These are phyloP conservation scores for Phytophthora pseudosyringae DNA, from an alignment of 352 stramenopile species.

Conservation along the genomic window DNA sequence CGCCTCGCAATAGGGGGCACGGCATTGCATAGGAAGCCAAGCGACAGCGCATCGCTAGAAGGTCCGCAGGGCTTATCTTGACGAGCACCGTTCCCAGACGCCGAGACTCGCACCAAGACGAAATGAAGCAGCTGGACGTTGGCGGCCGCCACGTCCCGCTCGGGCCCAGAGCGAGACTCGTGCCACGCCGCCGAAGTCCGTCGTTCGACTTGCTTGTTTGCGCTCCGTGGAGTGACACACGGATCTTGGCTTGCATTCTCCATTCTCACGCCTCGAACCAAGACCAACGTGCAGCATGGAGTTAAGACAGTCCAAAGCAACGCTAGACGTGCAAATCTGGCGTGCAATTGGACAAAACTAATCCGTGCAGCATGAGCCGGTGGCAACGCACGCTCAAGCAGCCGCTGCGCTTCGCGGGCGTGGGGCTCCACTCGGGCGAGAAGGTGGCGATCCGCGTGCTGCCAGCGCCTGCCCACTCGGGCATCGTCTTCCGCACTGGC, in stretches of 20 bases:
- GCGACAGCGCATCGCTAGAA: conserved; percentile 2
- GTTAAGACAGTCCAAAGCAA: too few species aligned
- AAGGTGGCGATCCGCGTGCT: conserved; percentile 40
- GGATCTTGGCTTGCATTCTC: too few species aligned
- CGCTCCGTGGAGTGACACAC: background rate
- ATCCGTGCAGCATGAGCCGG: conserved; percentile 4
- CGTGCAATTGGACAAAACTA: conserved; percentile 22
- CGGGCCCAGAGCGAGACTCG: too few species aligned
- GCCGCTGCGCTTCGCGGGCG: conserved; percentile 55
- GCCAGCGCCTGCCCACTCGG: conserved; percentile 37
- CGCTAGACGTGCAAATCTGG: too few species aligned
- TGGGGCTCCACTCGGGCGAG: conserved; percentile 66
- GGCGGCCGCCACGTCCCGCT: too few species aligned
- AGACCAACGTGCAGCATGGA: too few species aligned
- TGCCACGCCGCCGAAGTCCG: too few species aligned
- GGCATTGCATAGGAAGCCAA: background rate
- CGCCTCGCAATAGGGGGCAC: background rate
- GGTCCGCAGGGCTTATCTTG: background rate
- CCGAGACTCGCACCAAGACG: background rate
- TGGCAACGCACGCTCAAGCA: conserved; percentile 62
- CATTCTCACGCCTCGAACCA: too few species aligned
- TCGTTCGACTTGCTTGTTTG: too few species aligned
- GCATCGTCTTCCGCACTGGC: conserved; percentile 42
- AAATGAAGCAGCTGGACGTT: conserved; percentile 2
- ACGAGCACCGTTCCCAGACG: background rate